Conservation (phyloP, 352 stramenopile genomes). For the Elongisporangium prolatum region DNA sequence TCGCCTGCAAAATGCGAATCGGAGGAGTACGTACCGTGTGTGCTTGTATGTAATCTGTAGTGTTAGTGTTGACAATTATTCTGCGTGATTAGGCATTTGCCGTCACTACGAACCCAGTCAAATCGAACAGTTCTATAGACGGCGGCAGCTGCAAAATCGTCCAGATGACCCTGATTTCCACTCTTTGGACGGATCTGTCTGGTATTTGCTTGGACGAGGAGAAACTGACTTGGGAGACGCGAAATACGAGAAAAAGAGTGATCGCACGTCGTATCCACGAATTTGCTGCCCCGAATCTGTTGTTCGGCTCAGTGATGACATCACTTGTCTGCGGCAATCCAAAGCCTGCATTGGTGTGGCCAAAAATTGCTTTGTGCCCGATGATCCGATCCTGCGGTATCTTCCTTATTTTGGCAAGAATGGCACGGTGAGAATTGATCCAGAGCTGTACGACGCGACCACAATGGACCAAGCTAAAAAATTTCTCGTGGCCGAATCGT, state of each 20-base stretch:
- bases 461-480: constrained; percentile 44
- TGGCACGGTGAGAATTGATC: constrained; percentile 45
- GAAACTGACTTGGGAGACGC: constrained; percentile 9
- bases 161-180: constrained; percentile 15
- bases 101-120: constrained; percentile 9
- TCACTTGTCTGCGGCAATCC: constrained; percentile 39
- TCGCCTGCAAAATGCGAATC: constrained; percentile 2
- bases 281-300: constrained; percentile 44
- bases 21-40: constrained; percentile 14
- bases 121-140: constrained; percentile 15
- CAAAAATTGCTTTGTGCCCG: constrained; percentile 69
- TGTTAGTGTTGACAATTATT: no score
- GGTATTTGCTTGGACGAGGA: constrained; percentile 26
- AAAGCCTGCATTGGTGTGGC: constrained; percentile 69
- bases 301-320: constrained; percentile 35
- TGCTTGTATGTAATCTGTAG: background rate
- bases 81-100: background rate
- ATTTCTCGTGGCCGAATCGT: background rate
- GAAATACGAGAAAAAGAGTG: constrained; percentile 12
- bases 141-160: constrained; percentile 4
- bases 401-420: constrained; percentile 88
- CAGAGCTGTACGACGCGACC: constrained; percentile 50
- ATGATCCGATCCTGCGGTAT: constrained; percentile 83
- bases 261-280: constrained; percentile 21
- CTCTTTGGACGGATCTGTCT: constrained; percentile 30